Percentiles rank a stretch among this genome's conserved stretches.
Conservation (phyloP, 345 rosid genomes). For the Draba incana region DNA sequence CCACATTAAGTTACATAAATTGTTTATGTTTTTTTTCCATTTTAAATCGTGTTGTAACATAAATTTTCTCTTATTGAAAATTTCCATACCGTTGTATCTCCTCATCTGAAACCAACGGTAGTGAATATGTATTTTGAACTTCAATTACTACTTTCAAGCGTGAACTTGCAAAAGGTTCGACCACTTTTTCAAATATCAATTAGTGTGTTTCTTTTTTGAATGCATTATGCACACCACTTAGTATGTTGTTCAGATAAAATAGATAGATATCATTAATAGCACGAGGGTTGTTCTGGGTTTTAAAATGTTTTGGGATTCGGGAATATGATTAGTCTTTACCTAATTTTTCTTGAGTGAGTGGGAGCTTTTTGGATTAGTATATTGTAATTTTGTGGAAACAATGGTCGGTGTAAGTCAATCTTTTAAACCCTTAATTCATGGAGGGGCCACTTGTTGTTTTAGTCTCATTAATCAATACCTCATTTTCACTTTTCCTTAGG, state of each 20-base stretch:
- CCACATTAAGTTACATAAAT: no score
- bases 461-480: background rate
- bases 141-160: no score
- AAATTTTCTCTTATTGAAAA: no score
- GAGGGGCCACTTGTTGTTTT: background rate
- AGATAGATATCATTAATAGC: background rate
- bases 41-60: background rate
- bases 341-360: conserved; percentile 38
- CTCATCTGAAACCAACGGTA: no score
- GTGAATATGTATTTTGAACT: no score
- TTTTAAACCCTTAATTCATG: conserved; percentile 19
- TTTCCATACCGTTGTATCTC: no score
- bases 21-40: no score
- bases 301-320: conserved; percentile 13
- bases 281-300: background rate
- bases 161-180: no score
- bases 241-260: conserved; percentile 2
- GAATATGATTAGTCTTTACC: conserved; percentile 30
- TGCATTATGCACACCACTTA: no score
- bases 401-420: conserved; percentile 26
- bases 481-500: no score
- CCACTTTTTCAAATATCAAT: no score
- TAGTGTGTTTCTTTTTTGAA: no score
- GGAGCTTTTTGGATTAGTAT: conserved; percentile 26
- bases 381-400: conserved; percentile 20